These are phyloP conservation scores for Carallia pectinifolia DNA, from an alignment of 345 rosid genomes.

Conservation along the genomic window DNA sequence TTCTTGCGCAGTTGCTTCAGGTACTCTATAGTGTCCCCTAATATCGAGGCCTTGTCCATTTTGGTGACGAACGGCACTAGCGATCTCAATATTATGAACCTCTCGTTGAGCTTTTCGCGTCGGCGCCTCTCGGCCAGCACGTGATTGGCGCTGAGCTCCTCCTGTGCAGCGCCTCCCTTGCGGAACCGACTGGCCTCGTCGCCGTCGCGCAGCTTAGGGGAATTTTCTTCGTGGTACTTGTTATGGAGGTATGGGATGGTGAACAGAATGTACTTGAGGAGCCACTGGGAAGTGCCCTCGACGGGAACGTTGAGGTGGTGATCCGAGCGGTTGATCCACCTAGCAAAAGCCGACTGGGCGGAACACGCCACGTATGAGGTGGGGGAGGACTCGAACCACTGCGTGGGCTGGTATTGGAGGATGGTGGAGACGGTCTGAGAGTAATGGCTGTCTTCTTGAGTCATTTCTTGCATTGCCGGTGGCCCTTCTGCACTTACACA, in stretches of 20 bases:
- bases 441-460: conserved; percentile 71
- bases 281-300: conserved; percentile 70
- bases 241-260: conserved; percentile 71
- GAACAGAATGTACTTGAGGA: conserved; percentile 76
- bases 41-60: conserved; percentile 96
- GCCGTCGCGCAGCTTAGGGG: conserved; percentile 50
- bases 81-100: conserved; percentile 74
- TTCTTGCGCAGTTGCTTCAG: conserved; percentile 80
- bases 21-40: conserved; percentile 94
- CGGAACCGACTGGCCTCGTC: conserved; percentile 35
- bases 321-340: conserved; percentile 54
- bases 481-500: conserved; percentile 28
- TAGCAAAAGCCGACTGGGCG: conserved; percentile 61
- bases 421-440: conserved; percentile 90
- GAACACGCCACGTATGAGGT: conserved; percentile 36
- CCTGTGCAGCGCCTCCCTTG: conserved; percentile 43
- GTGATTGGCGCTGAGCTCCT: conserved; percentile 83
- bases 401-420: conserved; percentile 55
- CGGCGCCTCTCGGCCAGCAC: conserved; percentile 93
- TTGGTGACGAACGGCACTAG: conserved; percentile 96
- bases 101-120: conserved; percentile 88
- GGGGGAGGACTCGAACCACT: conserved; percentile 50
- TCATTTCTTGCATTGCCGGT: conserved; percentile 41
- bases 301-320: conserved; percentile 28
- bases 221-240: conserved; percentile 52